Evolutionary conservation across 1,284 basidiomycete species (phyloP), one percentile per base, ranked within the genome.

Genomic region (Irpex sp.): DNA sequence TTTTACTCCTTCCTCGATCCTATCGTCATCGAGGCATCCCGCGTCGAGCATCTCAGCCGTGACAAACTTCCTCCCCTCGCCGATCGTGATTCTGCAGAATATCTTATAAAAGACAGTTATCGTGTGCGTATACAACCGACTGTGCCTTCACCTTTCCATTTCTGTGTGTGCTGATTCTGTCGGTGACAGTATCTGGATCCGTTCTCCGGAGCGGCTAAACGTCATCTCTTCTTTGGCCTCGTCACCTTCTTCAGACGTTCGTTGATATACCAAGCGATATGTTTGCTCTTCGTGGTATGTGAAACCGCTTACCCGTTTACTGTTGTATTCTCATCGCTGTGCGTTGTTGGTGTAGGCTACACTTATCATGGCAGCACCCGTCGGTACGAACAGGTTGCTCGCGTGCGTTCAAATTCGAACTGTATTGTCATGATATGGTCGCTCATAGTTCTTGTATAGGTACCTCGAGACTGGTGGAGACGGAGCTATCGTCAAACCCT

Each of bases 1-100:
- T 78, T 84, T 49, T 92, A 82, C 73, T 77, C 79, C 34, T 91
- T 85, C 77, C 74, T 91, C 13, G 74, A 77, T 57, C 67, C 69
- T 7, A 64, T 73, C 38, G 70, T 79, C 55, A 71, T 69, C 62
- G 59, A 65, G 15, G 75, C 72, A 2, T 70, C 68, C 34, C 65
- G 66, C 51, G 59, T 67, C 38, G 52, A 68, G 1, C 72, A 74
- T 60, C 66, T 75, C 4, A 57, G 68, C 3, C 66, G 66, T 38
- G 72, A 73, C 4, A 64, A 73, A 31, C 68, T 79, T 17, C 81
- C 81, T 26, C 78, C 80, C 0, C 63, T 82, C 37, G 78, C 80
- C 2, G 82, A 83, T 64, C 79, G 79, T 62, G 82, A 83, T 65
- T 69, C 73, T 34, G 74, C 79, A 0, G 72, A 75, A 52, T 70